Evolutionary conservation across 352 stramenopile species (phyloP), one percentile per base, ranked within the genome.

Genomic region (Hyaloperonospora arabidopsidis): DNA sequence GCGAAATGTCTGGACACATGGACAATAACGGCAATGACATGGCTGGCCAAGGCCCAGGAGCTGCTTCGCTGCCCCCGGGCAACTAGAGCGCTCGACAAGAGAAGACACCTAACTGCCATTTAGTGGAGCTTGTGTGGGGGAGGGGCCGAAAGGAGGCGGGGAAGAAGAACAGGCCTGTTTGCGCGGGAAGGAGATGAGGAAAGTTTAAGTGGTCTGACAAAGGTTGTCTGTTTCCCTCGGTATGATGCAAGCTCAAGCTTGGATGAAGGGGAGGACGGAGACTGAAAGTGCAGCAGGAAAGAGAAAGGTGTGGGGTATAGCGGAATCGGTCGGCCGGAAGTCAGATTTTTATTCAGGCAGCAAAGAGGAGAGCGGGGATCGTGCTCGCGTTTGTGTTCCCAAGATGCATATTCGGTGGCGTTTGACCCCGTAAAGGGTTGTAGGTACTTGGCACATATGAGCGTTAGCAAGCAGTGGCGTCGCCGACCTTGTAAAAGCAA

Each of bases 1-100:
- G 80, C 17, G 83, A 93, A 14, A 80, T 72, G 67, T 63, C 68
- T 45, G 68, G 65, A 45, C 72, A 82, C 57, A 70, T 77, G 40
- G 77, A 86, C 46, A 67, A 51, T n/a, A 71, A 71, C 34, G 45
- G 61, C 35, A 67, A 60, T 28, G 76, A 88, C 49, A 72, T 79
- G 48, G 53, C 66, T 57, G 45, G 65, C 47, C 57, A 76, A 49
- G 46, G 60, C 45, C 47, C 32, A 41, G 32, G 61, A 55, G 47
- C 63, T 61, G 65, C 76, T 54, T 65, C 60, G 68, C 43, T 80
- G 62, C 57, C 69, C n/a, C 59, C 65, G 19, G 59, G 49, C 39
- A 70, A 73, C 48, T 78, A 71, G 56, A 65, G 50, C 45, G 45
- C 44, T 55, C 44, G 45, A 45, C 45, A 46, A 43, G 45, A 60